Base-by-base conservation (phyloP, 371 early-diverging fungal genomes). In the Dipsacomyces acuminosporus region DNA sequence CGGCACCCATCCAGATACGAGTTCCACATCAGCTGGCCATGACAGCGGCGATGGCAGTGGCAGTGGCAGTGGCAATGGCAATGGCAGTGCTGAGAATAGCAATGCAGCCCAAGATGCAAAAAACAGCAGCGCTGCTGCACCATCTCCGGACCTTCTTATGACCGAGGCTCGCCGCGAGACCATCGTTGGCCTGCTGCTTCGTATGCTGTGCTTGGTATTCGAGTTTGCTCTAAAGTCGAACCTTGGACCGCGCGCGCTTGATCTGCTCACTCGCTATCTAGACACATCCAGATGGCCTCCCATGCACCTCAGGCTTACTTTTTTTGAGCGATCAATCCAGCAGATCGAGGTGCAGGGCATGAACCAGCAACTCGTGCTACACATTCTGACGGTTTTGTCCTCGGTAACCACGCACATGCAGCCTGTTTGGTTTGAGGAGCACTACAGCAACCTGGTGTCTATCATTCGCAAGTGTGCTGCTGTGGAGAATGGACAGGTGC, bases 241-340 rank as follows among this genome's bases (percentile, higher is more conserved):
- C 34, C 46, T 72, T 18, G 65, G 57, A 1, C 71, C 63, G 18
- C 66, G 73, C 9, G 61, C 73, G 30, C 46, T 64, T 15, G 56
- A 46, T 5, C 43, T 73, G 9, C 49, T 73, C 26, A 34, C 47
- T n/a, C 56, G 65, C 20, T 73, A 66, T 24, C 33, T 73, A 26
- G 74, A 73, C 40, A 22, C 48, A 0, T 25, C 53, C 34, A 50
- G 41, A 26, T 73, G 74, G 74, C 54, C 56, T n/a, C 51, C 66
- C 2, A 61, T 73, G 59, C 61, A 74, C 43, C 50, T 73, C 30
- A 60, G 67, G 9, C 44, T 73, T 30, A 61, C 74, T n/a, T 71
- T 73, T 47, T 74, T 73, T 34, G 74, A 73, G 64, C 59, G 73
- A 24, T 54, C 74, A 8, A 58, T 73, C 26, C 74, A 73, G 48